A percentile compares a stretch with the other conserved stretches of the same genome.
Conservation (phyloP, 192 early-diverging fungal species). For the Ambispora gerdemannii region DNA sequence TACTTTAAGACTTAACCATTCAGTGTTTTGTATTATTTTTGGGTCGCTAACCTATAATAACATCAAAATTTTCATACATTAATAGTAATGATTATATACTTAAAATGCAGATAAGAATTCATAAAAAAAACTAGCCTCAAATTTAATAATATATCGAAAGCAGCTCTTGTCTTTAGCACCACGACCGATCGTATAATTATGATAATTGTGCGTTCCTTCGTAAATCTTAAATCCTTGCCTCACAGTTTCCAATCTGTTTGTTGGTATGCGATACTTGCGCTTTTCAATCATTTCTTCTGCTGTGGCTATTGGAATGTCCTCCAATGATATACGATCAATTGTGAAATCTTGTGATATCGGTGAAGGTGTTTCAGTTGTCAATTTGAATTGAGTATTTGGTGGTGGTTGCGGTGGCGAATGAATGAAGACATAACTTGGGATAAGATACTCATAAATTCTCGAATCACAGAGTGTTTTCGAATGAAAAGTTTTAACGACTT, state of each 20-base stretch:
- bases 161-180: conserved; percentile 73
- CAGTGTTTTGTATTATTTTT: conserved; percentile 61
- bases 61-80: background rate
- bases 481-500: conserved; percentile 75
- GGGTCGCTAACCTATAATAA: conserved; percentile 54
- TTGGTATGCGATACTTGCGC: conserved; percentile 64
- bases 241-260: conserved; percentile 62
- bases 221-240: conserved; percentile 66
- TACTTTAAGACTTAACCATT: conserved; percentile 93
- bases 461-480: conserved; percentile 91
- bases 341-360: conserved; percentile 11
- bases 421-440: conserved; percentile 87
- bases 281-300: conserved; percentile 59
- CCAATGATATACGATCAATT: background rate
- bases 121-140: conserved; percentile 50
- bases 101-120: background rate
- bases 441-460: conserved; percentile 93
- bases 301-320: conserved; percentile 40
- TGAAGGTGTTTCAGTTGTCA: conserved; percentile 3
- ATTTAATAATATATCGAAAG: conserved; percentile 79
- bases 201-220: conserved; percentile 87
- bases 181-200: conserved; percentile 90
- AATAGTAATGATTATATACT: background rate
- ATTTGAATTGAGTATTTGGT: conserved; percentile 38
- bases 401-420: conserved; percentile 40